Conservation (phyloP, 192 early-diverging fungal genomes). For the Chytriomyces confervae region DNA sequence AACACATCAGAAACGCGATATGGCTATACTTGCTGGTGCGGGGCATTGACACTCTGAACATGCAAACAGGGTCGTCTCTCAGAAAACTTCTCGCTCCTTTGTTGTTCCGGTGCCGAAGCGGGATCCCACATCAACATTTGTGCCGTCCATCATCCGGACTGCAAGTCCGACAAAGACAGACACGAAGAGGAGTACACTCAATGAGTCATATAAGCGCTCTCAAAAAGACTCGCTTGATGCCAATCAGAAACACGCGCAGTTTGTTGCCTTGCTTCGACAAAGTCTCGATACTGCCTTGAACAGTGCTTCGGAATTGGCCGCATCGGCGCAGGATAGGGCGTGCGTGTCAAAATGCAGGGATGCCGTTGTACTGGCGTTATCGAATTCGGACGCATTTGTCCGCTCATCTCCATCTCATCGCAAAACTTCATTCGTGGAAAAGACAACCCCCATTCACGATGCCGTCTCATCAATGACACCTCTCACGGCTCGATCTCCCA, state of each 20-base stretch:
- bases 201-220: neutral
- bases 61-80: neutral
- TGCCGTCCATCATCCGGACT: neutral
- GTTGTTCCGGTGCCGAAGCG: neutral
- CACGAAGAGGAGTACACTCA: neutral
- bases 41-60: neutral
- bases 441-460: constrained; percentile 3
- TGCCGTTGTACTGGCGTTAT: neutral
- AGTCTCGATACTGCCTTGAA: neutral
- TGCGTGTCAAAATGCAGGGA: too few species aligned
- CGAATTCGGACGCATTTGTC: neutral
- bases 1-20: neutral
- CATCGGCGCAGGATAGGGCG: too few species aligned
- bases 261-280: too few species aligned
- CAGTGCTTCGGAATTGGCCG: neutral
- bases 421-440: neutral
- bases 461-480: neutral
- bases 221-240: neutral
- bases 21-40: neutral
- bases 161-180: neutral
- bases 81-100: neutral
- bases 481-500: neutral
- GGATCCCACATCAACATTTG: neutral
- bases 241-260: too few species aligned
- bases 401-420: neutral